Evolutionary conservation across 139 green algal species (phyloP).

Genomic region (Choricystis sp.): DNA sequence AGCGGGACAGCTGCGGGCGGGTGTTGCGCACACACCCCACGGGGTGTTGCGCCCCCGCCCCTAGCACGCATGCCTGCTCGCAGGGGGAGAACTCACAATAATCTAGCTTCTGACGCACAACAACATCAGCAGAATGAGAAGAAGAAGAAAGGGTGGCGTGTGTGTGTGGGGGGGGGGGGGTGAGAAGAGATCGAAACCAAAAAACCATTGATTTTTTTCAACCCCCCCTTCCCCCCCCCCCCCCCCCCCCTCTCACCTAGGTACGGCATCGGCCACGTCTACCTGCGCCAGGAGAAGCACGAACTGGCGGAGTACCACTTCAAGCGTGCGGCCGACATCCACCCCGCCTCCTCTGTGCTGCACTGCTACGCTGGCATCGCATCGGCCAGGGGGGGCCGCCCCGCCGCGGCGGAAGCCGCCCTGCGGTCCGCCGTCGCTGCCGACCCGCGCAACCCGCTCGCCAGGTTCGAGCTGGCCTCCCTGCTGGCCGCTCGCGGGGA

Average conservation of each 20-base stretch:
- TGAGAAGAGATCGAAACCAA: background rate
- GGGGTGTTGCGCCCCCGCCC: too few species aligned
- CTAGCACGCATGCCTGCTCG: too few species aligned
- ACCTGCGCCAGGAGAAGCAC: conserved; percentile 84
- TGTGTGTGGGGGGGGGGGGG: too few species aligned
- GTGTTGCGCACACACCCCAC: too few species aligned
- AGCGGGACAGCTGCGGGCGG: too few species aligned
- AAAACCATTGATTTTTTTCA: background rate
- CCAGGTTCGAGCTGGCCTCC: conserved; percentile 64
- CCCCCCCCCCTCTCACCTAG: conserved; percentile 15
- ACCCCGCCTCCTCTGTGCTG: conserved; percentile 70
- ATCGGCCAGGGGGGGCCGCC: conserved; percentile 47
- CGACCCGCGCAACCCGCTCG: conserved; percentile 79
- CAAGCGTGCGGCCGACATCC: conserved; percentile 44
- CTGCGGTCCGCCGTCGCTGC: conserved; percentile 43
- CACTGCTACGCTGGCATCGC: conserved; percentile 79
- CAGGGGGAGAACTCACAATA: too few species aligned
- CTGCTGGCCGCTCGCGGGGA: conserved; percentile 55
- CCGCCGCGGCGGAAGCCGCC: conserved; percentile 26
- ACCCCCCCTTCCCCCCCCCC: conserved; percentile 1
- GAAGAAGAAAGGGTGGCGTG: too few species aligned
- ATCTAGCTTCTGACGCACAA: too few species aligned
- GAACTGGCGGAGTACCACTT: conserved; percentile 81
- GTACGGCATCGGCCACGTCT: conserved; percentile 87
- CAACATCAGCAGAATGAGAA: too few species aligned